phyloP scores from a whole-genome alignment of 2,329 filamentous ascomycete species.

The Colletotrichum echinochloae region DNA sequence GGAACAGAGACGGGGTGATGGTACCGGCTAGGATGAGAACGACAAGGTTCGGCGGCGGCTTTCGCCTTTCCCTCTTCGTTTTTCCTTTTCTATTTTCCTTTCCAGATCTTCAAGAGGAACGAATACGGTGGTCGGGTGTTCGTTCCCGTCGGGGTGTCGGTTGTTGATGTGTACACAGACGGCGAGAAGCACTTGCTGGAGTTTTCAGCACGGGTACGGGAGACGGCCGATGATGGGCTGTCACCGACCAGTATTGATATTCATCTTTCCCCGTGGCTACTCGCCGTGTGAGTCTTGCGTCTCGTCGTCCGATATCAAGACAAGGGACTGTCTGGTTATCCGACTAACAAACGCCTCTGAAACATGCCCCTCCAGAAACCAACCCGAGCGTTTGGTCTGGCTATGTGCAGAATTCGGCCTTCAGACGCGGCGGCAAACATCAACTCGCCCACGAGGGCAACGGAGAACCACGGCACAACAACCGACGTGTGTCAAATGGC shows the following conservation, averaged over 20 bases:
- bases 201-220: background rate
- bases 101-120: background rate
- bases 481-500: background rate
- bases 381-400: background rate
- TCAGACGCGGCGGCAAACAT: background rate
- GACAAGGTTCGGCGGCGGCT: background rate
- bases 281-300: background rate
- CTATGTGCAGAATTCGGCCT: background rate
- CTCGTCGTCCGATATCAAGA: background rate
- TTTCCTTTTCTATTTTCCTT: background rate
- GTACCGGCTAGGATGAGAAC: background rate
- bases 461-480: background rate
- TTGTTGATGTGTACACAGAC: background rate
- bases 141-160: background rate
- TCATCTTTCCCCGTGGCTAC: no score
- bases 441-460: background rate
- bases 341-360: background rate
- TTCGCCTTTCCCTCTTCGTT: no score
- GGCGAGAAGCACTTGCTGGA: background rate
- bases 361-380: background rate
- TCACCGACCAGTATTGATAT: background rate
- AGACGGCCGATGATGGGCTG: background rate
- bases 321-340: background rate
- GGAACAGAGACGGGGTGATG: no score
- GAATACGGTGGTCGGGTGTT: background rate